Base-by-base conservation (phyloP, 108 stramenopile species). In the Conticribra guillardii region DNA sequence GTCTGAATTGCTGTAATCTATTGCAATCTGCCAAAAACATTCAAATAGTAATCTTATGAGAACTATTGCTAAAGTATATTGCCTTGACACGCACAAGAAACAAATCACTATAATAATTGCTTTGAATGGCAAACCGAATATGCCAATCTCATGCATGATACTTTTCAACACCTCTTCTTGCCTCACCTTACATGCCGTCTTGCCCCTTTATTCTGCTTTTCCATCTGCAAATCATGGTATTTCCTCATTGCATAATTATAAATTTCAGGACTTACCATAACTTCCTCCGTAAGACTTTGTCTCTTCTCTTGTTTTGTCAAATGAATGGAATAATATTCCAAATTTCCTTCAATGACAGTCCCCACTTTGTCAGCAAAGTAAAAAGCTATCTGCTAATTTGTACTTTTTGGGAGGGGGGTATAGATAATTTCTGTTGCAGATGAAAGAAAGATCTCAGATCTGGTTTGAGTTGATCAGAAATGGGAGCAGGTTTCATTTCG, bases 321-420 rank as follows among this genome's bases (percentile, higher is more conserved):
- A 37, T 96, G 89, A 29, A 85, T 82, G 0, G 91, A 88, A 69
- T 84, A 93, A 62, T 70, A 93, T 65, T 98, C 97, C 7, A 83
- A 24, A 3, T 84, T 62, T 22, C 95, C 94, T 82, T 97, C 96
- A 60, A 96, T 87, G 8, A 97, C 96, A 11, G 97, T 98, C 9
- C 97, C 97, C 5, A 90, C 79, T 26, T 69, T 83, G 33, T 71
- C 60, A 9, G 50, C 47, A n/a, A n/a, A n/a, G n/a, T n/a, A n/a
- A n/a, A 64, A 77, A 79, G 5, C 50, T 69, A 71, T 97, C 96
- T 9, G 92, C 56, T 5, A 84, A 83, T 76, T 98, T 98, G 95
- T 98, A 98, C 64, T 97, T 97, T 31, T 89, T 89, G 74, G 96
- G 97, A 14, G 97, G 96, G n/a, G n/a, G n/a, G 71, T 98, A 96